phyloP scores from a whole-genome alignment of 2,329 filamentous ascomycete genomes.

The Neofusicoccum ribis region DNA sequence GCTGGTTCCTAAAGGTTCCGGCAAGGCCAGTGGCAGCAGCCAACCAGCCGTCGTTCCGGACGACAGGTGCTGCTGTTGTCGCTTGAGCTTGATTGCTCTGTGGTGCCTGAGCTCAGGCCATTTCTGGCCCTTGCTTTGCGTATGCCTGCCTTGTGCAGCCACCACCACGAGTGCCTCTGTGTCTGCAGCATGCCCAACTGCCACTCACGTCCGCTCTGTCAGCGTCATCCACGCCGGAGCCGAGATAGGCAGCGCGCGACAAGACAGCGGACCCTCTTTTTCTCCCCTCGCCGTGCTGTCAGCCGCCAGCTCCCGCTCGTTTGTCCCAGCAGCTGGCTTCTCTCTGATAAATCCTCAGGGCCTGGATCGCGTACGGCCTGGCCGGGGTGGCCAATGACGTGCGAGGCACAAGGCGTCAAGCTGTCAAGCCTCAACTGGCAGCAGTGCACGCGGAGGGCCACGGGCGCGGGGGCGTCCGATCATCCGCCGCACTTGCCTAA shows the following conservation, averaged over 20 bases:
- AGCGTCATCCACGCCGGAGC: neutral
- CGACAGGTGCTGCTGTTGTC: neutral
- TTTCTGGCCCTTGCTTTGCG: neutral
- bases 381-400: neutral
- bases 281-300: neutral
- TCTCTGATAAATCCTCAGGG: constrained; percentile 4
- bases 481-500: constrained; percentile 8
- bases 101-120: neutral
- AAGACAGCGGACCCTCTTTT: neutral
- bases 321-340: neutral
- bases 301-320: neutral
- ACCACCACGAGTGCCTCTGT: neutral
- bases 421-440: neutral
- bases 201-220: neutral
- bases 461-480: constrained; percentile 1
- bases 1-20: neutral
- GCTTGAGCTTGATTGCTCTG: neutral
- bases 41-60: neutral
- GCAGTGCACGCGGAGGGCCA: neutral
- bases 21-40: neutral
- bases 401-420: neutral
- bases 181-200: neutral
- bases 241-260: neutral
- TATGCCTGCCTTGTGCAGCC: neutral
- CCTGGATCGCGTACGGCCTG: neutral